phyloP scores from a whole-genome alignment of 1,284 basidiomycete species.

The Anthracocystis panici-leucophaei region DNA sequence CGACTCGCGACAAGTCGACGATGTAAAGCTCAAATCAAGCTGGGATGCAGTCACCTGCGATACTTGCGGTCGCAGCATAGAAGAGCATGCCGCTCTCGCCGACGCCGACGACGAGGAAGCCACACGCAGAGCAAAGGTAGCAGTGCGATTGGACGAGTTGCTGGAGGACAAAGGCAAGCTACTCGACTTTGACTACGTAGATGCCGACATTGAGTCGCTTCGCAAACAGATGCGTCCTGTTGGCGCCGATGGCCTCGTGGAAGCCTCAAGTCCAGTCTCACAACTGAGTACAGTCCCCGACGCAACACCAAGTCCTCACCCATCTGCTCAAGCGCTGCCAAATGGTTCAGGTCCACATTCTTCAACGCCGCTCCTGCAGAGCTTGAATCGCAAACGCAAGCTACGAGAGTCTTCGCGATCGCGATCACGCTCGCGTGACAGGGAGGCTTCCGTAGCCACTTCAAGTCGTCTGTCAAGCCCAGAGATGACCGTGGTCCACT shows the following conservation, averaged over 20 bases:
- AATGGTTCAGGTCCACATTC: slow-evolving; percentile 38
- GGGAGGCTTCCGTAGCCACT: slow-evolving; percentile 51
- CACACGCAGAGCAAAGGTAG: slow-evolving; percentile 79
- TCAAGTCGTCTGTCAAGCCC: slow-evolving; percentile 54
- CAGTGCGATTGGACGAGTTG: slow-evolving; percentile 84
- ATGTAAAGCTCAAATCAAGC: slow-evolving; percentile 20
- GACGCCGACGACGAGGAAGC: slow-evolving; percentile 69
- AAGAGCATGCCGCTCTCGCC: slow-evolving; percentile 76
- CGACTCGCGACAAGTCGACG: slow-evolving; percentile 28
- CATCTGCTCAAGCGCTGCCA: slow-evolving; percentile 28
- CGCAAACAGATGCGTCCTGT: slow-evolving; percentile 71
- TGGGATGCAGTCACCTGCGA: slow-evolving; percentile 45
- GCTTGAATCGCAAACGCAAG: slow-evolving; percentile 50
- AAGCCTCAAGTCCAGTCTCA: slow-evolving; percentile 41
- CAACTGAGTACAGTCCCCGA: slow-evolving; percentile 48
- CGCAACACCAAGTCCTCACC: slow-evolving; percentile 48
- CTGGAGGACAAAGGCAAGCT: slow-evolving; percentile 83
- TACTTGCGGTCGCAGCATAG: slow-evolving; percentile 79
- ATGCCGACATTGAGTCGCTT: slow-evolving; percentile 79
- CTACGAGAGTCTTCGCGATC: slow-evolving; percentile 42
- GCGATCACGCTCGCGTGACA: slow-evolving; percentile 35
- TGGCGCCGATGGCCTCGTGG: slow-evolving; percentile 44
- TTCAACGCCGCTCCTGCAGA: slow-evolving; percentile 40
- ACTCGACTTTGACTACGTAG: slow-evolving; percentile 80
- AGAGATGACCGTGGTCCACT: slow-evolving; percentile 46